These are phyloP conservation scores for Hypericum androsaemum DNA, from an alignment of 345 rosid species.

Conservation along the genomic window DNA sequence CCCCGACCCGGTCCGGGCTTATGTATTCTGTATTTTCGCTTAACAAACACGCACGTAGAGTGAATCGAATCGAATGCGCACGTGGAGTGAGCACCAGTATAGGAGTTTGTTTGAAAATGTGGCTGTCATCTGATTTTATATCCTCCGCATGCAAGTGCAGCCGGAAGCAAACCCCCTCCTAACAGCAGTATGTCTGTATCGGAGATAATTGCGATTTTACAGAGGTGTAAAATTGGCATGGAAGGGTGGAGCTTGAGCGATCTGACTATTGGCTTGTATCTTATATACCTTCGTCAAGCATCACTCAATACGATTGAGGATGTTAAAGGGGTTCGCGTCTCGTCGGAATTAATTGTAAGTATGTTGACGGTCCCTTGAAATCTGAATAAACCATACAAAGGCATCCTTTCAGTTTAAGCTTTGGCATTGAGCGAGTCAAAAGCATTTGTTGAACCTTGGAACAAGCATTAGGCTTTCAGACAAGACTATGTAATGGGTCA, in stretches of 20 bases:
- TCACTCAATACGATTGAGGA: slow-evolving; percentile 57
- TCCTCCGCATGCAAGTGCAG: slow-evolving; percentile 9
- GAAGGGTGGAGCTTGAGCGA: slow-evolving; percentile 95
- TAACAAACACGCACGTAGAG: too few relatives aligned
- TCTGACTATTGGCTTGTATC: slow-evolving; percentile 84
- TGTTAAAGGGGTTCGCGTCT: slow-evolving; percentile 57
- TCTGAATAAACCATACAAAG: too few relatives aligned
- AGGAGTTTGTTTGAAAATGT: neutral
- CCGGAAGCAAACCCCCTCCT: slow-evolving; percentile 38
- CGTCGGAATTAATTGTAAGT: slow-evolving; percentile 48
- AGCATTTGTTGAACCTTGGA: too few relatives aligned
- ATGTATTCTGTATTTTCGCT: too few relatives aligned
- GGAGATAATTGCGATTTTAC: slow-evolving; percentile 81
- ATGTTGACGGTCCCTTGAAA: neutral
- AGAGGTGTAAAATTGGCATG: slow-evolving; percentile 71
- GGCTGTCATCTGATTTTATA: slow-evolving; percentile 5
- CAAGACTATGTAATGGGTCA: too few relatives aligned
- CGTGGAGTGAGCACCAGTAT: too few relatives aligned
- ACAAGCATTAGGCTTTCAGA: too few relatives aligned
- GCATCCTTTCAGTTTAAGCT: too few relatives aligned
- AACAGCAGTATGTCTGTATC: slow-evolving; percentile 52
- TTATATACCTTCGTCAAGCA: slow-evolving; percentile 80
- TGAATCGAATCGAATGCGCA: too few relatives aligned
- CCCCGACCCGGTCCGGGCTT: too few relatives aligned
- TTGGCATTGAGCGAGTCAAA: too few relatives aligned